These are phyloP conservation scores for Malassezia obtusa DNA, from an alignment of 1,284 basidiomycete species.

Conservation along the genomic window DNA sequence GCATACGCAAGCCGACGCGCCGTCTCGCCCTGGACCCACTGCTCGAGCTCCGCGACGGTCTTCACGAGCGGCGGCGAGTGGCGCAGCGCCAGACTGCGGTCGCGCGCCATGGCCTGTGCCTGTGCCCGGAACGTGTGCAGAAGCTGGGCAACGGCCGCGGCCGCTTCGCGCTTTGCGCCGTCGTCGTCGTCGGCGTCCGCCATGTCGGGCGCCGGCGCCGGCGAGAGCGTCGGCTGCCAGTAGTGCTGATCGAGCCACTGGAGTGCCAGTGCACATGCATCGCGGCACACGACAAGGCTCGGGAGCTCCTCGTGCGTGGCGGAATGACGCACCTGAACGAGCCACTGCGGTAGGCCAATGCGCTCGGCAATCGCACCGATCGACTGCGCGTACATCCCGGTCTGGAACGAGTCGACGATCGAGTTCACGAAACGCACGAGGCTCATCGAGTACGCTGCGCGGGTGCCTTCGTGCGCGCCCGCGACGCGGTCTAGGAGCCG, in stretches of 20 bases:
- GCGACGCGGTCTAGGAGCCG: constrained; percentile 23
- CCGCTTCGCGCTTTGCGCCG: constrained; percentile 15
- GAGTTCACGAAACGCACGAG: constrained; percentile 62
- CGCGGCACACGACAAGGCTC: constrained; percentile 65
- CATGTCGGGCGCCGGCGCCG: not conserved
- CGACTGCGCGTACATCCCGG: constrained; percentile 65
- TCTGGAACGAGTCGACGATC: constrained; percentile 77
- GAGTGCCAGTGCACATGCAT: constrained; percentile 55
- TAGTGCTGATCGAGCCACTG: constrained; percentile 26
- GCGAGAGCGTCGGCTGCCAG: constrained; percentile 10
- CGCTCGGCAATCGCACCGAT: constrained; percentile 79
- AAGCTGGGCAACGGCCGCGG: constrained; percentile 15
- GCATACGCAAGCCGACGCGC: not conserved
- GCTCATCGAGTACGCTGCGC: constrained; percentile 33
- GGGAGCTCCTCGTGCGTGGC: constrained; percentile 94
- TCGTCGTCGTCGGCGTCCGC: constrained; percentile 5
- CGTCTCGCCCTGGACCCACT: constrained; percentile 15
- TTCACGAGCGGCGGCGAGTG: constrained; percentile 17
- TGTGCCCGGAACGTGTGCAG: constrained; percentile 28
- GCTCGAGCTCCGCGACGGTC: constrained; percentile 19
- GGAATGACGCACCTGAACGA: constrained; percentile 88
- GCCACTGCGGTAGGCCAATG: constrained; percentile 72
- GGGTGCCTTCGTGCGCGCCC: constrained; percentile 20
- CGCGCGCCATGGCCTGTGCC: constrained; percentile 25
- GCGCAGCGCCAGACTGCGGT: constrained; percentile 24